Base-by-base conservation (phyloP, 345 rosid genomes). In the Rhodomyrtus tomentosa region DNA sequence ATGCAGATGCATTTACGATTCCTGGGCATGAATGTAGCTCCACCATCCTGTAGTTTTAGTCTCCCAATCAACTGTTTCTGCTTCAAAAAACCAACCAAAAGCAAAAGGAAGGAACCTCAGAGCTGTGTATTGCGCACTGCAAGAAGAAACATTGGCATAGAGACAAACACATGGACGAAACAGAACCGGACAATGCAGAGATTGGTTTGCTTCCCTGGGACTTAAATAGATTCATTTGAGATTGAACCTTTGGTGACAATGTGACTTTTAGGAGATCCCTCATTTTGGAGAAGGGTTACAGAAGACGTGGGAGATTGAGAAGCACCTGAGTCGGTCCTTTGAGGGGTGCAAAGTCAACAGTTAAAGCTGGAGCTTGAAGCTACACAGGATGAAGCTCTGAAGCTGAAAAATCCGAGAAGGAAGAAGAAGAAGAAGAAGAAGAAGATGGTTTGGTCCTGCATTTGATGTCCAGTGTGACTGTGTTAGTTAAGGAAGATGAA, bases 1-100 rank as follows among this genome's bases (percentile, higher is more conserved):
- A 74, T 82, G 93, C 89, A 80, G 92, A 85, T 51, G 87, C 90
- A 88, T 88, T 87, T 56, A 88, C 91, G 88, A 92, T 81, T 55
- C 92, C 74, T 51, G 86, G 89, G 81, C 92, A 86, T 7, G 91
- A 80, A 55, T 87, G 89, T 24, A 88, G 86, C 84, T 90, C 93
- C 89, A 88, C 89, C 94, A 88, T 91, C 86, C 86, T 24, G 45
- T 5, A 18, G 45, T 20, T 68, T n/a, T 18, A 68, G 45, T 68
- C 76, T 36, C 76, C 20, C 24, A 20, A 36, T 36, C 25, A 68
- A 10, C 16, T 36, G 45, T 68, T 68, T 68, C 79, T 13, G 53
- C 54, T 24, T 53, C 54, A 80, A 80, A 24, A 45, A 24, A 45
- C 48, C 22, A 10, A 50, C 12, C 54, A 36, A 81, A 81, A 81